Percentiles rank a stretch among this genome's conserved stretches.
Conservation (phyloP, 2,329 filamentous ascomycete species). For the Xylariomycetidae sp. region DNA sequence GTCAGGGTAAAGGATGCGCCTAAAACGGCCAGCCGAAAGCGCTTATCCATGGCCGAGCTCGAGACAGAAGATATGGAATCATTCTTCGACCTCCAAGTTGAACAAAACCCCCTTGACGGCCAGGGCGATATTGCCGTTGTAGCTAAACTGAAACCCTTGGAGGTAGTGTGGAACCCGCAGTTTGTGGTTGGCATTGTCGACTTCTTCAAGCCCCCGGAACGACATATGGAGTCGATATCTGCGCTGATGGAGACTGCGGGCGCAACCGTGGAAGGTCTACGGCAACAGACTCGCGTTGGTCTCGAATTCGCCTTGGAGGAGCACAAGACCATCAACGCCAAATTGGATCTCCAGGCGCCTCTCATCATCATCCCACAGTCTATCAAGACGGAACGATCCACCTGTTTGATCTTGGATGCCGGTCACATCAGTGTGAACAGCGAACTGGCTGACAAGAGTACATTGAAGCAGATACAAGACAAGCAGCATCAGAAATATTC, state of each 20-base stretch:
- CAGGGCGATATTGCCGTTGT: constrained; percentile 87
- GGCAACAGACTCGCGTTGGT: constrained; percentile 91
- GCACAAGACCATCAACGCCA: constrained; percentile 95
- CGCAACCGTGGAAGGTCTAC: constrained; percentile 87
- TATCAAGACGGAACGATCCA: constrained; percentile 72
- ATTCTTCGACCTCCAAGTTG: constrained; percentile 88
- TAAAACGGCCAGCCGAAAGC: constrained; percentile 37
- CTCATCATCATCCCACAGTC: constrained; percentile 95
- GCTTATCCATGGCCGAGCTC: constrained; percentile 48
- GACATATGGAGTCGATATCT: constrained; percentile 97
- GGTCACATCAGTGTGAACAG: constrained; percentile 94
- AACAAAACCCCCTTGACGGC: constrained; percentile 90
- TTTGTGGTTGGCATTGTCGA: constrained; percentile 86
- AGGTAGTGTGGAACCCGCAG: constrained; percentile 95
- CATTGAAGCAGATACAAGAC: constrained; percentile 79
- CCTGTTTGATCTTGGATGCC: constrained; percentile 90
- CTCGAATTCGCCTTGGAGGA: constrained; percentile 95
- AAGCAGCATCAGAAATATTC: constrained; percentile 86
- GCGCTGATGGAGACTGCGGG: constrained; percentile 94
- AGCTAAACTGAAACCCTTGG: constrained; percentile 88
- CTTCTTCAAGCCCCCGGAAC: constrained; percentile 93
- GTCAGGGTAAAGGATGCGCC: constrained; percentile 89
- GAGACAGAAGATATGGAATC: constrained; percentile 55
- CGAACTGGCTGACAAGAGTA: constrained; percentile 87
- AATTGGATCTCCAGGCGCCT: constrained; percentile 90